Percentiles rank a stretch among this genome's conserved stretches.
These are phyloP conservation scores for Tetradesmus lagerheimii DNA, from an alignment of 139 green algal genomes.

Conservation along the genomic window DNA sequence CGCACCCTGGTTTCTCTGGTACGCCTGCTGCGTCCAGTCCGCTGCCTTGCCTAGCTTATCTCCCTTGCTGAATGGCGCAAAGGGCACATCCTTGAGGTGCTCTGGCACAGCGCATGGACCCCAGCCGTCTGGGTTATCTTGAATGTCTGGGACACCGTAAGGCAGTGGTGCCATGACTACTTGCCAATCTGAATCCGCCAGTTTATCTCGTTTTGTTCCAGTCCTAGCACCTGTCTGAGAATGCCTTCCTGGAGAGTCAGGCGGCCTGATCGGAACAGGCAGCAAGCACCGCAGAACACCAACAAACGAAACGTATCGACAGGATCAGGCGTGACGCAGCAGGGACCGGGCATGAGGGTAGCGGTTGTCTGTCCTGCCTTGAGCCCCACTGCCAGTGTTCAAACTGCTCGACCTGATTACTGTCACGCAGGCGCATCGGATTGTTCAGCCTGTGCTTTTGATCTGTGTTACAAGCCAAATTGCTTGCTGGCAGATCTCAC, in stretches of 20 bases:
- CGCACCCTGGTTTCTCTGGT: slow-evolving; percentile 65
- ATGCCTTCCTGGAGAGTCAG: background rate
- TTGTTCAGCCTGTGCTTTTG: background rate
- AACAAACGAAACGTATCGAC: background rate
- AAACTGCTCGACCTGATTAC: background rate
- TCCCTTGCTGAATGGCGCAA: slow-evolving; percentile 93
- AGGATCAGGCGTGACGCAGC: background rate
- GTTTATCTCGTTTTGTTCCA: background rate
- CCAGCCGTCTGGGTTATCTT: slow-evolving; percentile 86
- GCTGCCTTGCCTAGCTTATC: slow-evolving; percentile 90
- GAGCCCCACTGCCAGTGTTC: background rate
- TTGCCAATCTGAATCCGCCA: slow-evolving; percentile 36
- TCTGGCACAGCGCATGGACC: slow-evolving; percentile 69
- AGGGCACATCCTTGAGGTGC: slow-evolving; percentile 94
- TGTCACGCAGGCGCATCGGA: background rate
- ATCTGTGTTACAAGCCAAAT: background rate
- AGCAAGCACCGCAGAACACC: background rate
- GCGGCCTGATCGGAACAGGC: background rate
- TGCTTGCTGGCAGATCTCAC: background rate
- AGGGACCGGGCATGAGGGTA: background rate
- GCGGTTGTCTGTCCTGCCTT: background rate
- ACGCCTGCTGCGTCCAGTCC: slow-evolving; percentile 68
- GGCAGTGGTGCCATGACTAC: slow-evolving; percentile 46
- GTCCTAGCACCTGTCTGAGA: background rate
- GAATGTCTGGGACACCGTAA: slow-evolving; percentile 81